These are phyloP conservation scores for Trypanosoma platydactyli DNA, from an alignment of 208 protist species.

Conservation along the genomic window DNA sequence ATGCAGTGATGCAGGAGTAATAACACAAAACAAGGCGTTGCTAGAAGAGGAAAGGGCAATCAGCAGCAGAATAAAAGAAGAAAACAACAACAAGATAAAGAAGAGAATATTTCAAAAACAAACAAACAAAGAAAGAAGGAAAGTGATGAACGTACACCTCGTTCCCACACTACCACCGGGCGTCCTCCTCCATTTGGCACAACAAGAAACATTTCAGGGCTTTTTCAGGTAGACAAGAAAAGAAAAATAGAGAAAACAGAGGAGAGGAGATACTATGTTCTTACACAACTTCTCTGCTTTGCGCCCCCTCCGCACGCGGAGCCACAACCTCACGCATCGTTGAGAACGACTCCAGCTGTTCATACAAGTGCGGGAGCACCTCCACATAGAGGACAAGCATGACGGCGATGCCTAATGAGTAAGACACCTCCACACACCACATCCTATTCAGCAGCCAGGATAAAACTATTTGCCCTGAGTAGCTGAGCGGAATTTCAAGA, in stretches of 20 bases:
- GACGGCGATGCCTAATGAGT: conserved; percentile 25
- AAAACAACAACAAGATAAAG: not conserved
- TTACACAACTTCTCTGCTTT: conserved; percentile 8
- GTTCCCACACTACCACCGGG: no score
- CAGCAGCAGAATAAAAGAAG: conserved; percentile 5
- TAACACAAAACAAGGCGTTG: not conserved
- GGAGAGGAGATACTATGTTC: not conserved
- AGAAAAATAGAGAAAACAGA: not conserved
- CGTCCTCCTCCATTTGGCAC: no score
- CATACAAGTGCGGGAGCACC: conserved; percentile 23
- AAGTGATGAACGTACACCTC: not conserved
- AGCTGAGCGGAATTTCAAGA: conserved; percentile 28
- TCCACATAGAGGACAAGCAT: conserved; percentile 19
- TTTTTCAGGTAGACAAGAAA: conserved; percentile 13
- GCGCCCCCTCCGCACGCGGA: conserved; percentile 12
- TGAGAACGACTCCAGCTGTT: conserved; percentile 19
- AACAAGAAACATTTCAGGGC: not conserved
- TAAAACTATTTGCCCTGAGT: conserved; percentile 24
- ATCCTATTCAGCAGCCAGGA: conserved; percentile 19
- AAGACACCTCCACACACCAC: conserved; percentile 26
- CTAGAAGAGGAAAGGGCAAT: not conserved
- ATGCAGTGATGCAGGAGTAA: not conserved
- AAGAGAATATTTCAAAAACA: not conserved
- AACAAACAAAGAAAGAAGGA: conserved; percentile 13
- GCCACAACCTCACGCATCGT: conserved; percentile 22